These are phyloP conservation scores for Nectriaceae sp. DNA, from an alignment of 2,329 filamentous ascomycete genomes.

Conservation along the genomic window DNA sequence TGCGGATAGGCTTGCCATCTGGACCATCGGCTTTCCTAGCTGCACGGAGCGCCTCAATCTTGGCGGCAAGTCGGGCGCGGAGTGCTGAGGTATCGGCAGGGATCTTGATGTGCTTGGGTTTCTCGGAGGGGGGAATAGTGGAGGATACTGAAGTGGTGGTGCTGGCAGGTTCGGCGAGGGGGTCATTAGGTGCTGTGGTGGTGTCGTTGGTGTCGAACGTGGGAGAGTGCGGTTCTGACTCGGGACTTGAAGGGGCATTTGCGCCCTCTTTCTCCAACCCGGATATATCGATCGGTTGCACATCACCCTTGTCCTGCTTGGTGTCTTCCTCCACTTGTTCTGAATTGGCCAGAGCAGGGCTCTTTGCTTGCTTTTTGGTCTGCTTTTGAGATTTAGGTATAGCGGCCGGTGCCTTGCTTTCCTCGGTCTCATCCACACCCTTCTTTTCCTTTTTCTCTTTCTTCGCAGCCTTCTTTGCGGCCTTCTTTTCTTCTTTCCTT, in stretches of 20 bases:
- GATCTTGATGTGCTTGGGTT: slow-evolving; percentile 66
- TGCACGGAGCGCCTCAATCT: slow-evolving; percentile 82
- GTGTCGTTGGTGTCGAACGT: slow-evolving; percentile 57
- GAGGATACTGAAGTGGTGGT: slow-evolving; percentile 71
- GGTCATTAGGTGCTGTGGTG: slow-evolving; percentile 40
- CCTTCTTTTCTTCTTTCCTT: slow-evolving; percentile 48
- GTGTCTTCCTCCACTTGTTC: slow-evolving; percentile 13
- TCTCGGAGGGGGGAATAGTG: slow-evolving; percentile 59
- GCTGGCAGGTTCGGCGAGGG: slow-evolving; percentile 51
- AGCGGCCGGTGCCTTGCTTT: slow-evolving; percentile 18
- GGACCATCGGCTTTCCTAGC: slow-evolving; percentile 84
- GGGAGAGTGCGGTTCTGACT: slow-evolving; percentile 52
- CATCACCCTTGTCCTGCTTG: slow-evolving; percentile 13
- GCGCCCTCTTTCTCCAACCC: slow-evolving; percentile 43
- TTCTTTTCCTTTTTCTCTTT: slow-evolving; percentile 44
- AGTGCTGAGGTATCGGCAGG: slow-evolving; percentile 74
- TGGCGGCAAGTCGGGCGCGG: slow-evolving; percentile 76
- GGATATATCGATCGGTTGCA: slow-evolving; percentile 28
- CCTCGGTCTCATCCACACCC: slow-evolving; percentile 15
- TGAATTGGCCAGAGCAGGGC: slow-evolving; percentile 4
- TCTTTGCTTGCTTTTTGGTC: slow-evolving; percentile 32
- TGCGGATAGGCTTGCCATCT: slow-evolving; percentile 75
- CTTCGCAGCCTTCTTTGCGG: slow-evolving; percentile 45
- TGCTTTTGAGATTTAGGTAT: slow-evolving; percentile 26
- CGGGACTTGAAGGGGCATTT: slow-evolving; percentile 48